Evolutionary conservation across 805 yeast species (phyloP).

Genomic region (Candida cerambycidarum): DNA sequence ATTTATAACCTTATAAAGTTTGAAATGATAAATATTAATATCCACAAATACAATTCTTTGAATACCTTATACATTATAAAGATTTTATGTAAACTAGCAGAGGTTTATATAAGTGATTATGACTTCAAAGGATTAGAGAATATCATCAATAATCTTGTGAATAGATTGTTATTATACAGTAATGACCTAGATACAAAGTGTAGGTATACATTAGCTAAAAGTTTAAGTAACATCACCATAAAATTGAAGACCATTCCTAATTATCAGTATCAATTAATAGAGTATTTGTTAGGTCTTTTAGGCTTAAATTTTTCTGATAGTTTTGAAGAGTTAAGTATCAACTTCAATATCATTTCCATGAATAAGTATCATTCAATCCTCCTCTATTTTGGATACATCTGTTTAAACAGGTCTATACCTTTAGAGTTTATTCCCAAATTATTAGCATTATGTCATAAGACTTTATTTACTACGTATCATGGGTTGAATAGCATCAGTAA

Average conservation of each 20-base stretch:
- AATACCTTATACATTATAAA: slow-evolving; percentile 30
- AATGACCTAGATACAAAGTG: slow-evolving; percentile 53
- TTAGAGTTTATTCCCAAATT: slow-evolving; percentile 20
- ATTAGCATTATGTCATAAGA: slow-evolving; percentile 41
- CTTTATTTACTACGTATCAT: slow-evolving; percentile 58
- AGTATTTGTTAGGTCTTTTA: slow-evolving; percentile 29
- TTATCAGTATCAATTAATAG: slow-evolving; percentile 44
- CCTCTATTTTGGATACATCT: slow-evolving; percentile 50
- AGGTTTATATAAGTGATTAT: slow-evolving; percentile 21
- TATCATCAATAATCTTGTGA: slow-evolving; percentile 48
- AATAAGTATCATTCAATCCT: slow-evolving; percentile 57
- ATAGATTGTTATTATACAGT: slow-evolving; percentile 26
- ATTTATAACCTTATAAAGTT: slow-evolving; percentile 11
- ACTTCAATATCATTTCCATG: slow-evolving; percentile 16
- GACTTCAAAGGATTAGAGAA: slow-evolving; percentile 43
- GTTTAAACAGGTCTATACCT: slow-evolving; percentile 30
- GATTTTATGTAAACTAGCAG: slow-evolving; percentile 38
- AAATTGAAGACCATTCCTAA: slow-evolving; percentile 31
- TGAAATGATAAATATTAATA: slow-evolving; percentile 13
- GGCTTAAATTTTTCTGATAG: slow-evolving; percentile 18
- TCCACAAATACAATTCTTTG: background rate
- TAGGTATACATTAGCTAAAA: slow-evolving; percentile 67
- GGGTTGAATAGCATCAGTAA: slow-evolving; percentile 55
- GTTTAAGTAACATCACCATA: slow-evolving; percentile 50
- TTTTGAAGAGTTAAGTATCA: slow-evolving; percentile 5